phyloP scores from a whole-genome alignment of 441 rosid genomes.

The Bocquillonia castaneifolia region DNA sequence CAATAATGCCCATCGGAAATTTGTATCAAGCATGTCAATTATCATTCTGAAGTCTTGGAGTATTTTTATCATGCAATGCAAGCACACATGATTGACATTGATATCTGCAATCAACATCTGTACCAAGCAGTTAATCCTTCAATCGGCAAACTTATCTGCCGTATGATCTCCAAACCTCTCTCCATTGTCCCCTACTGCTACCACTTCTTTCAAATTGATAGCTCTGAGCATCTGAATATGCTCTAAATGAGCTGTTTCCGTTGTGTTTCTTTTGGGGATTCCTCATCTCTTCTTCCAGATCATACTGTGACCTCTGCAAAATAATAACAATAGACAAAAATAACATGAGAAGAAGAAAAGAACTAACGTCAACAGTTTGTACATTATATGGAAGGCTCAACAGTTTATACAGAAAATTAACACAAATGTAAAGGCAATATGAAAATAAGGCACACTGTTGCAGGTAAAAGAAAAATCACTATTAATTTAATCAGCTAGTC shows the following conservation, averaged over 20 bases:
- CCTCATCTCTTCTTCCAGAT: slow-evolving; percentile 78
- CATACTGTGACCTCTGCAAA: slow-evolving; percentile 72
- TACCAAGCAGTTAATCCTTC: slow-evolving; percentile 35
- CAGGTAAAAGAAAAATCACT: neutral
- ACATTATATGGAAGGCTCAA: too few species aligned
- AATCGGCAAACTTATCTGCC: slow-evolving; percentile 30
- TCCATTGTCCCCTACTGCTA: slow-evolving; percentile 57
- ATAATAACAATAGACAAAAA: neutral
- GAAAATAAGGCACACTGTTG: neutral
- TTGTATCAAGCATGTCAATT: neutral
- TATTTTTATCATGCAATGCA: neutral
- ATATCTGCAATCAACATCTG: slow-evolving; percentile 23
- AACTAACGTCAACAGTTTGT: neutral
- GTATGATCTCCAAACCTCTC: slow-evolving; percentile 56
- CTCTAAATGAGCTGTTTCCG: slow-evolving; percentile 51
- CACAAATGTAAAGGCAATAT: too few species aligned
- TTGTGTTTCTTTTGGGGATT: slow-evolving; percentile 52
- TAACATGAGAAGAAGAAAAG: neutral
- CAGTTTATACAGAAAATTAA: too few species aligned
- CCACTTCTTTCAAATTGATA: slow-evolving; percentile 49
- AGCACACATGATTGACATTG: slow-evolving; percentile 1
- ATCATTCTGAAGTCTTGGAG: neutral
- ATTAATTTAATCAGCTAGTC: neutral
- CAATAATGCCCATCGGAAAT: slow-evolving; percentile 3
- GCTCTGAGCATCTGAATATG: slow-evolving; percentile 39